phyloP scores from a whole-genome alignment of 2,329 filamentous ascomycete species.

The Blastomyces gilchristii region DNA sequence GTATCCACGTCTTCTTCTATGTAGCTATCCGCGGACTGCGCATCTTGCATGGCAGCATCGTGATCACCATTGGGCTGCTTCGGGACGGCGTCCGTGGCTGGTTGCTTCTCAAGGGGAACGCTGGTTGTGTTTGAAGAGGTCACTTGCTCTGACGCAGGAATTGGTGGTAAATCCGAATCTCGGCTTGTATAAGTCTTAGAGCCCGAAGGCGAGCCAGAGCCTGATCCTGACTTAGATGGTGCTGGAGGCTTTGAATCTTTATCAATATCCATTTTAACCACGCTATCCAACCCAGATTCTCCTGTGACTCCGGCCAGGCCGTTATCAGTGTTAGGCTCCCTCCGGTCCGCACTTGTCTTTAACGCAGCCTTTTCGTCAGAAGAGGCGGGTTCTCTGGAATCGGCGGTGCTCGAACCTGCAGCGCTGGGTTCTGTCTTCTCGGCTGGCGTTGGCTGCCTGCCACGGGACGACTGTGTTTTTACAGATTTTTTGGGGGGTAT shows the following conservation, averaged over 20 bases:
- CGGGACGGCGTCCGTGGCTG: slow-evolving; percentile 10
- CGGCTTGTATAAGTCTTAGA: background rate
- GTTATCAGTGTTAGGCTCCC: slow-evolving; percentile 21
- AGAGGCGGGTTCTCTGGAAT: slow-evolving; percentile 30
- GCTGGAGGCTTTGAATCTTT: background rate
- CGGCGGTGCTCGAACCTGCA: slow-evolving; percentile 31
- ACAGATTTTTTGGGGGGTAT: slow-evolving; percentile 39
- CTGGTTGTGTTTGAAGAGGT: background rate
- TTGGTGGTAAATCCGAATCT: slow-evolving; percentile 3
- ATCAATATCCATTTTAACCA: background rate
- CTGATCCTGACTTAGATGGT: background rate
- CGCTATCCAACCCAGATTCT: background rate
- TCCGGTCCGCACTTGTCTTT: slow-evolving; percentile 23
- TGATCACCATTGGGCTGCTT: slow-evolving; percentile 34
- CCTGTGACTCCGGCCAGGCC: slow-evolving; percentile 19
- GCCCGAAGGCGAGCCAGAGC: background rate
- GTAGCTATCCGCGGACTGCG: slow-evolving; percentile 41
- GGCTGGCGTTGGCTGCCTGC: slow-evolving; percentile 27
- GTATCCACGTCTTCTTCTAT: slow-evolving; percentile 41
- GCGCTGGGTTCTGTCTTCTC: slow-evolving; percentile 32
- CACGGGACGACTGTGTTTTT: slow-evolving; percentile 29
- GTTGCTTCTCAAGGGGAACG: slow-evolving; percentile 3
- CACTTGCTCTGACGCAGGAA: background rate
- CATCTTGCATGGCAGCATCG: slow-evolving; percentile 57
- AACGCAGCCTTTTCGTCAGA: slow-evolving; percentile 32